Percentiles rank a stretch among this genome's conserved stretches.
Evolutionary conservation across 441 rosid genomes (phyloP).

Genomic region (Euphorbia corollata): DNA sequence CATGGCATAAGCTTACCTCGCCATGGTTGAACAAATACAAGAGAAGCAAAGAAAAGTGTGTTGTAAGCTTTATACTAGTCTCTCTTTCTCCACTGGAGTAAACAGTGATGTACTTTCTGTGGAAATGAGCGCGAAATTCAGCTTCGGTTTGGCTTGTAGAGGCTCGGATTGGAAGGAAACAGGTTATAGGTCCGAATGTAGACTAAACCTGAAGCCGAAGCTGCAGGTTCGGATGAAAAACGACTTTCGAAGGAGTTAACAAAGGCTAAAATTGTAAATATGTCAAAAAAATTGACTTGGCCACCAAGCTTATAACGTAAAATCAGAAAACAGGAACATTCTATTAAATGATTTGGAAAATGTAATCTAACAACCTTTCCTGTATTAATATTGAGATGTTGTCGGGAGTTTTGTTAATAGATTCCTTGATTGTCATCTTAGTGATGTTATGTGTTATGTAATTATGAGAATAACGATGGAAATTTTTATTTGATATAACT

Average conservation of each 20-base stretch:
- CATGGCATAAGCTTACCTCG: constrained; percentile 36
- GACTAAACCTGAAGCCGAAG: constrained; percentile 31
- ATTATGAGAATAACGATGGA: no score
- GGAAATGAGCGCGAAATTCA: constrained; percentile 10
- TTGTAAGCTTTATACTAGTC: constrained; percentile 3
- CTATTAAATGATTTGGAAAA: not conserved
- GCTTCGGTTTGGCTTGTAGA: not conserved
- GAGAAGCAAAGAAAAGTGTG: not conserved
- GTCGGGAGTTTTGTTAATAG: no score
- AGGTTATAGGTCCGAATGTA: not conserved
- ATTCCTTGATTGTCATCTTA: no score
- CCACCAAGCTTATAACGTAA: constrained; percentile 37
- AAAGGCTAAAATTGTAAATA: constrained; percentile 32
- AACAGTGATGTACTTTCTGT: not conserved
- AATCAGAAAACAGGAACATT: not conserved
- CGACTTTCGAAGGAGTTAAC: constrained; percentile 21
- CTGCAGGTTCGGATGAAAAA: constrained; percentile 13
- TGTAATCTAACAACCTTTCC: no score
- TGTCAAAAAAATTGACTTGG: constrained; percentile 34
- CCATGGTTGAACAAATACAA: constrained; percentile 32
- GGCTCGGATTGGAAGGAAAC: constrained; percentile 4
- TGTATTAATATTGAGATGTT: no score
- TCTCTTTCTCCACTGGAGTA: not conserved
- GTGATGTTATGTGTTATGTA: no score
- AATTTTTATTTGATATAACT: no score